Base-by-base conservation (phyloP, 164 flowering plant species). In the Chimonanthus praecox region DNA sequence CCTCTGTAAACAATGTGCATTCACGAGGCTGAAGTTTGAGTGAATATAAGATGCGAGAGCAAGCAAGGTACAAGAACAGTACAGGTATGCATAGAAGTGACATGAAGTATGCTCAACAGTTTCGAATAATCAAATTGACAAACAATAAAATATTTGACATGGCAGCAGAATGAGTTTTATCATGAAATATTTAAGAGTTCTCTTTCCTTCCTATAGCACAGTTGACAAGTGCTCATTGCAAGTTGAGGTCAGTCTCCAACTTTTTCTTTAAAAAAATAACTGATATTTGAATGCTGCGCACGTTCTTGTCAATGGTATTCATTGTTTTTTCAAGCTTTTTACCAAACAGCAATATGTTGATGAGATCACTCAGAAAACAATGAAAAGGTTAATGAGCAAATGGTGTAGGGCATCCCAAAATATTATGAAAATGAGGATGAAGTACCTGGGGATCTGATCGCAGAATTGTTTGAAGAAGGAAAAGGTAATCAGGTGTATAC, bases 391-490 rank as follows among this genome's bases (percentile, higher is more conserved):
- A 10, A 63, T n/a, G 7, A 21, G 65, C 21, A 63, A 9, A 20
- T 8, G 43, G 7, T 63, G 65, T 61, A 61, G 20, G n/a, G 6
- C 20, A 18, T 20, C 46, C 33, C 6, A 18, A 58, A 47, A n/a
- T n/a, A 45, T 43, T 4, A 13, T 7, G 7, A 33, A 43, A 49
- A 47, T 61, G 43, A 67, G 47, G 11, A 13, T 75, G 73, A 9
- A 13, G 13, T 82, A 96, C 99, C 99, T 96, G 99, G 44, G 99
- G 95, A 85, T 96, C 98, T 77, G 97, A 2, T n/a, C 98, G 94
- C 47, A 96, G 88, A 77, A 96, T 96, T 69, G 98, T 96, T 88
- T 94, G 99, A 82, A 96, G 85, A 77, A 96, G 97, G 76, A 95
- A 95, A 69, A 95, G 80, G 82, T 95, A 95, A 78, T 95, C 99